Conservation (phyloP, 306 rosid genomes). For the Vigna hirtella region DNA sequence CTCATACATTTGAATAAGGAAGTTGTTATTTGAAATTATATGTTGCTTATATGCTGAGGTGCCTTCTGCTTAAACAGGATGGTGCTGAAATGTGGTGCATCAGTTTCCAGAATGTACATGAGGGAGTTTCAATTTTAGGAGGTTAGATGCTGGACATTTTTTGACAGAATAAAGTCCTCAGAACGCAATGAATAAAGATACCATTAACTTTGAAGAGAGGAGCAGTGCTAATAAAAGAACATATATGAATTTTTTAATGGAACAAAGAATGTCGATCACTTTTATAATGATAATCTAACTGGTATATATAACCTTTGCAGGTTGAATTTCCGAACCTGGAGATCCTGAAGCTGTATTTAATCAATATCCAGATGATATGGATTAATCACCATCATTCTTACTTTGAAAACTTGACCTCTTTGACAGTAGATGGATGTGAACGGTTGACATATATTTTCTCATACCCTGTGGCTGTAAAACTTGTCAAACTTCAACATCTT, state of each 20-base stretch:
- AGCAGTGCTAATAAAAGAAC: background rate
- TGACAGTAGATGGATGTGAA: constrained; percentile 48
- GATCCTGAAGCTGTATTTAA: constrained; percentile 37
- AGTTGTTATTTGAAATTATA: constrained; percentile 39
- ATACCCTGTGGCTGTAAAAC: constrained; percentile 35
- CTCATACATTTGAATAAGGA: constrained; percentile 21
- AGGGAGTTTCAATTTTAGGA: constrained; percentile 88
- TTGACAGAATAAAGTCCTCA: constrained; percentile 19
- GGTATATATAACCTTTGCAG: constrained; percentile 28
- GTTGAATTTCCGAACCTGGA: constrained; percentile 53
- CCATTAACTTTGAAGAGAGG: background rate
- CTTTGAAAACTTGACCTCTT: constrained; percentile 44
- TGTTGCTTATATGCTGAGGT: constrained; percentile 34
- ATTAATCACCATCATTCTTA: constrained; percentile 41
- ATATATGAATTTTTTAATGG: background rate
- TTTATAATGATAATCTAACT: constrained; percentile 8
- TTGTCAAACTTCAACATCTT: constrained; percentile 49
- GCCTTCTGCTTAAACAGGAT: constrained; percentile 55
- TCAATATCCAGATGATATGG: constrained; percentile 48
- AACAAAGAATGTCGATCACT: background rate
- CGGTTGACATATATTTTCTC: constrained; percentile 39
- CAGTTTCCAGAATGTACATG: constrained; percentile 81
- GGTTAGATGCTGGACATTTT: constrained; percentile 56
- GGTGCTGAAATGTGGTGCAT: constrained; percentile 85
- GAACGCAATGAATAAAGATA: background rate